A percentile compares a stretch with the other conserved stretches of the same genome.
Evolutionary conservation across 192 early-diverging fungal genomes (phyloP).

Genomic region (Umbelopsis ramanniana): DNA sequence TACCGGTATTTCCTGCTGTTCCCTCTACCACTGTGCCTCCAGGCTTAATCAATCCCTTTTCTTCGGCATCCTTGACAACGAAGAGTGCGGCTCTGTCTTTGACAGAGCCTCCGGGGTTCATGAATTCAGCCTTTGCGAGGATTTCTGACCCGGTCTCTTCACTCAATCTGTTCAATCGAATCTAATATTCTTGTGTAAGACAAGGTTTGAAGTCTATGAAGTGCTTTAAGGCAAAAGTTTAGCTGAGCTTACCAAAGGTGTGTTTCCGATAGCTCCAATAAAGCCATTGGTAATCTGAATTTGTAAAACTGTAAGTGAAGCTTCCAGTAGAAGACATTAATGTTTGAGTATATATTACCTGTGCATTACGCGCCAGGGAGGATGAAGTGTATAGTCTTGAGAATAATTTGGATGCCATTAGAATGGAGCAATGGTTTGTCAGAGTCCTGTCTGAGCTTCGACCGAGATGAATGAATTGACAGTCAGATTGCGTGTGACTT

Average conservation of each 20-base stretch:
- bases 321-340: background rate
- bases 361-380: background rate
- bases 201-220: background rate
- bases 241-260: constrained; percentile 72
- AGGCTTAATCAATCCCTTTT: constrained; percentile 78
- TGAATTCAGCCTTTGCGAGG: constrained; percentile 93
- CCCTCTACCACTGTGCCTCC: constrained; percentile 92
- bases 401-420: constrained; percentile 2
- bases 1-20: constrained; percentile 94
- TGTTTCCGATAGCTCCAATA: constrained; percentile 88
- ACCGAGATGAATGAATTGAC: too few relatives aligned
- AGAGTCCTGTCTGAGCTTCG: background rate
- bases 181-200: constrained; percentile 44
- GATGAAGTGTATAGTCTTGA: background rate
- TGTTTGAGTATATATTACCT: background rate
- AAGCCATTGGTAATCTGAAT: constrained; percentile 69
- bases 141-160: constrained; percentile 86
- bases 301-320: background rate
- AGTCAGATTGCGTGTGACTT: too few relatives aligned
- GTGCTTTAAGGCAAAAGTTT: background rate
- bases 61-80: constrained; percentile 94
- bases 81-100: constrained; percentile 96
- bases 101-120: constrained; percentile 96
- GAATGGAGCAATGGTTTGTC: background rate
- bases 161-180: constrained; percentile 71